Base-by-base conservation (phyloP, 495 filamentous ascomycete genomes). In the Terfezia claveryi region DNA sequence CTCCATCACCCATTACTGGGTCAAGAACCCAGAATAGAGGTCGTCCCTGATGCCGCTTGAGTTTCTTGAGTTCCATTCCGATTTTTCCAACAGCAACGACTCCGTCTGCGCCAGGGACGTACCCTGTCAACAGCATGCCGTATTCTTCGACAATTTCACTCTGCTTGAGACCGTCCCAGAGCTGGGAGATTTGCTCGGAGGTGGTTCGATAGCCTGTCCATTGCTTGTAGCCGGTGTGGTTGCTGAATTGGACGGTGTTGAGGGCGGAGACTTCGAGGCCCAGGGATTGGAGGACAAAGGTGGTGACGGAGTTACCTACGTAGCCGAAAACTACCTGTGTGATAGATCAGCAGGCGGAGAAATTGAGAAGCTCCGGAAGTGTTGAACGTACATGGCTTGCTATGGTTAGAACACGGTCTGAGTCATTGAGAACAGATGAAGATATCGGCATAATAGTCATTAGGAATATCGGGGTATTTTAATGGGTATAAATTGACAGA, bases 11-110 rank as follows among this genome's bases (percentile, higher is more conserved):
- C 91, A 98, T 98, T 12, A 98, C 92, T 0, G 91, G 91, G 66
- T 98, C 91, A 49, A 98, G 72, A n/a, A 93, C 81, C 88, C 88
- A 95, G 69, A 95, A 95, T 70, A 95, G 91, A 23, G 77, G 80
- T 0, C 87, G 87, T 0, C 82, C 78, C 36, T 76, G 76, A 14
- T 70, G 71, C 36, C 70, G 69, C 7, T 51, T 51, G 16, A 20
- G 11, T 49, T 72, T 71, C 66, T 82, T 82, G 50, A 94, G 72
- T 60, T 94, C 86, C 57, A 78, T 71, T 5, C 76, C 89, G 58
- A 96, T 94, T 46, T 72, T 68, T 2, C 91, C 91, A 14, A 94
- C 83, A 0, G 84, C 82, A 62, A 85, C 78, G 49, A 96, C 81
- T 8, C 80, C 82, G 1, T 80, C 77, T 0, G 86, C 87, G 52